Evolutionary conservation across 208 protist genomes (phyloP), one percentile per base, ranked within the genome.

Genomic region (Wallacemonas sp.): DNA sequence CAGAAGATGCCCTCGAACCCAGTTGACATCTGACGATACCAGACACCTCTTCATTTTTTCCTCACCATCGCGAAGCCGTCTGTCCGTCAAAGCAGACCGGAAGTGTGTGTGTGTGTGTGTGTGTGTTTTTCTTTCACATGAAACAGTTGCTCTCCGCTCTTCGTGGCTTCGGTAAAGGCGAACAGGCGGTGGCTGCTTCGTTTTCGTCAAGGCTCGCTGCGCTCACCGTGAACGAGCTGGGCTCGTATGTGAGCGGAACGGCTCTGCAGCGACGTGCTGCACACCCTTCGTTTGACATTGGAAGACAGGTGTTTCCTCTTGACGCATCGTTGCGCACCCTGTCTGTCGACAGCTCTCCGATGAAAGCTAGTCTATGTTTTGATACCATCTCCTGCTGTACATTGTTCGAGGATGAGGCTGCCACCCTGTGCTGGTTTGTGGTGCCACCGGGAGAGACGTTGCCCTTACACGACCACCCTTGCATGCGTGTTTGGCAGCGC

Each of bases 401-500:
- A 22, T 67, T 93, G 15, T 93, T 74, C 61, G 64, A 87, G 21
- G 64, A 77, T 47, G 47, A 66, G 9, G 33, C 51, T 1, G 70
- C 80, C n/a, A 77, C 69, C 2, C 55, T 89, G 55, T 86, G 75
- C 59, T 94, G 84, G 88, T 94, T 94, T 66, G 79, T 91, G 1
- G 41, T 94, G 1, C 84, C 88, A 0, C 88, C 88, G 0, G 71
- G 75, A 2, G 31, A 63, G 2, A 62, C 61, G 21, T 68, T 94
- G 38, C 77, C 84, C 2, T 70, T 94, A 38, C 84, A 94, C 55
- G 84, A 94, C 55, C 84, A 94, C 67, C 79, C 73, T n/a, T 71
- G 62, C 24, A 93, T 93, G 86, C 49, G 27, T 6, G 86, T 88
- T 56, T 82, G 74, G 79, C 83, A 90, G 65, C 83, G 87, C 17